Conservation (phyloP, 192 early-diverging fungal species). For the Entrophospora sp. region DNA sequence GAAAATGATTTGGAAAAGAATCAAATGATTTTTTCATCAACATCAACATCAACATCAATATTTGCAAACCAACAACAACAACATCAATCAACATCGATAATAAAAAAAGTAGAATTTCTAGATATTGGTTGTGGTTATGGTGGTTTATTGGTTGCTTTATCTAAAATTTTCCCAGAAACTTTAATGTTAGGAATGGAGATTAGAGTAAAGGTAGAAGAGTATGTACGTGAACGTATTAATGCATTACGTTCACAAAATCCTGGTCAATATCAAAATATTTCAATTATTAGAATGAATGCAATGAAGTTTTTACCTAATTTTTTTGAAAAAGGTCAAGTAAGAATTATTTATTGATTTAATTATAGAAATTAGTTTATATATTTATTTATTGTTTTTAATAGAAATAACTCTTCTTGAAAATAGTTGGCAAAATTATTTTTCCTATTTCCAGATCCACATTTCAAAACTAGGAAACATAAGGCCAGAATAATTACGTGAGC, state of each 20-base stretch:
- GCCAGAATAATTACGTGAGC: conserved; percentile 85
- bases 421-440: conserved; percentile 95
- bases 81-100: conserved; percentile 20
- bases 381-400: too few species aligned
- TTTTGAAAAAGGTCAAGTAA: conserved; percentile 87
- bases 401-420: too few species aligned
- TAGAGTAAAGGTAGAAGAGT: conserved; percentile 88
- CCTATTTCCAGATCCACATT: conserved; percentile 98
- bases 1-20: too few species aligned
- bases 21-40: too few species aligned
- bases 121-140: conserved; percentile 99
- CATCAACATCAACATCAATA: neutral
- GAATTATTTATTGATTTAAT: too few species aligned
- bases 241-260: conserved; percentile 68
- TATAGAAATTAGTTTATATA: too few species aligned
- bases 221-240: conserved; percentile 81
- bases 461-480: conserved; percentile 98
- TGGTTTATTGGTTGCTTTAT: conserved; percentile 77
- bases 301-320: conserved; percentile 99
- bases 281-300: conserved; percentile 96
- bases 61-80: neutral
- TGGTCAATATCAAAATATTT: conserved; percentile 90
- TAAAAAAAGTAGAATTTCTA: conserved; percentile 81
- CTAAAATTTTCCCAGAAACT: conserved; percentile 84
- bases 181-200: conserved; percentile 99